Base-by-base conservation (phyloP, 2,329 filamentous ascomycete species). In the Trematosphaeria pertusa region DNA sequence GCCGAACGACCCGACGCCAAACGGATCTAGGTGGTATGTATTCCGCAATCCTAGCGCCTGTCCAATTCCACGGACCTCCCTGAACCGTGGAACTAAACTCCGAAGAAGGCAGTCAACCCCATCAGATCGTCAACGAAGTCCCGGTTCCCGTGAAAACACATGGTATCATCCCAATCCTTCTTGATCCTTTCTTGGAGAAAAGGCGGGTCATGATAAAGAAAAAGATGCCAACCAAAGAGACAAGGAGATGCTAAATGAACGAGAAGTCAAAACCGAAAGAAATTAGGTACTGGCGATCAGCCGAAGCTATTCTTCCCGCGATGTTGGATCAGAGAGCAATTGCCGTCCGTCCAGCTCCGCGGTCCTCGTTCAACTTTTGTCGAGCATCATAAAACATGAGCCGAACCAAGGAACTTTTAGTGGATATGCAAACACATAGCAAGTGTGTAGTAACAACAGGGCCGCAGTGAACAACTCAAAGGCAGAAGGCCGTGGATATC, bases 401-500 rank as follows among this genome's bases (percentile, higher is more conserved):
- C 53, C 19, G 34, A 47, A 37, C 41, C 47, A 48, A 48, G 43
- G 48, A 58, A 62, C 55, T 62, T 63, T 64, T 62, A 52, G 46
- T 52, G 56, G 45, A 37, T 56, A 59, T 61, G 61, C 60, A 60
- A 56, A 44, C 35, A 54, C 58, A 62, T 59, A 50, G 55, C 53
- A 60, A 59, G 47, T 56, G 51, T 50, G 49, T 59, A 55, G 34
- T 60, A 58, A 63, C 42, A 55, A 67, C 54, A 64, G 42, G 50
- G 51, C 54, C 46, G 49, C 47, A 40, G 38, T 36, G 41, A 41
- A 53, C 39, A 52, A 59, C 52, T 43, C 43, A 52, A 59, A 62
- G 44, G 20, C 19, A 50, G 56, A 62, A 59, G 54, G 61, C 56
- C 65, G 62, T 71, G 60, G 61, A 60, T 64, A 69, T 69, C 68